Base-by-base conservation (phyloP, 192 early-diverging fungal genomes). In the Coemansia asiatica region DNA sequence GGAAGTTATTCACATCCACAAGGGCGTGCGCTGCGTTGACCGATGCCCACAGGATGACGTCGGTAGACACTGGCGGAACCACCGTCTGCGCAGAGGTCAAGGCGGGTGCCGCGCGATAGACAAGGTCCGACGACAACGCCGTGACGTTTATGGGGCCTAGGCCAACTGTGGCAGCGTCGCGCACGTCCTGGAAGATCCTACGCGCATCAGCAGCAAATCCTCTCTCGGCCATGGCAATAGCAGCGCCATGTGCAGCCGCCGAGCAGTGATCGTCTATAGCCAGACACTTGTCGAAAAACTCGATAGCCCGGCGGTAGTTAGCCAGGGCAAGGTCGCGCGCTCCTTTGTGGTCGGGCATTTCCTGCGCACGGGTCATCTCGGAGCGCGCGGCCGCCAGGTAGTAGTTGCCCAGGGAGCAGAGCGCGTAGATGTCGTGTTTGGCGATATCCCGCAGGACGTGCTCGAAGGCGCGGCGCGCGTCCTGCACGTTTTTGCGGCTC, bases 161-260 rank as follows among this genome's bases (percentile, higher is more conserved):
- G 2, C 78, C 78, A 21, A 63, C 61, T 1, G 69, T 70, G 7
- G 78, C 72, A 8, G 83, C 83, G 61, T 89, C 87, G 13, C 86
- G 73, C 15, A 90, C 87, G 53, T 88, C 85, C 23, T 78, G 86
- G 68, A 94, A 91, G 6, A 91, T 67, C 15, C 82, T 83, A 0
- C 83, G 71, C 0, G 94, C 92, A 9, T 90, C 87, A 6, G 75
- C 63, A 9, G 84, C 67, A 29, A 76, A 65, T 0, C 86, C 88
- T 15, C 76, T 77, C 67, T 94, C 93, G 56, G 91, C 92, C 60
- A 95, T 68, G 6, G 88, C 85, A 50, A 96, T 92, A 6, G 90
- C 94, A 29, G 94, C 80, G 19, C 96, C 96, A 49, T 92, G 89
- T 0, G 90, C 91, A 1, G 94, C 96, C 33, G 90, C 89, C 0